phyloP scores from a whole-genome alignment of 345 rosid species.

The Syzygium aromaticum region DNA sequence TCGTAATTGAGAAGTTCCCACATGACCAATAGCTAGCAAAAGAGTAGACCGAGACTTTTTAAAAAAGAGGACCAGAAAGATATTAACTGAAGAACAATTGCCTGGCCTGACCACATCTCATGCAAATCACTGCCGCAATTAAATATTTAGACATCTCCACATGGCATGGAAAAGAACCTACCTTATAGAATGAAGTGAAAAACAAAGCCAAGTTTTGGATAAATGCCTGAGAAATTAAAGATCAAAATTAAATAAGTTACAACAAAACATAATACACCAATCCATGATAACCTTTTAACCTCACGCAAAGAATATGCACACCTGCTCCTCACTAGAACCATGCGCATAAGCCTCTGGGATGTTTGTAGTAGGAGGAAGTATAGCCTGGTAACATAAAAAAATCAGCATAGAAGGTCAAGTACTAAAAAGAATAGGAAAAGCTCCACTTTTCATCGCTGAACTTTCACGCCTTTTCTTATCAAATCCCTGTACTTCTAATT shows the following conservation, averaged over 20 bases:
- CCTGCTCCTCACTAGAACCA: constrained; percentile 93
- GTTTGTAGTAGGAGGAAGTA: constrained; percentile 69
- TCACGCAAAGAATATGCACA: constrained; percentile 7
- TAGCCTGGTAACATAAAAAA: constrained; percentile 27
- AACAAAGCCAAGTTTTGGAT: constrained; percentile 96
- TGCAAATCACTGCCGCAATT: neutral
- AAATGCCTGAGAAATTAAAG: constrained; percentile 61
- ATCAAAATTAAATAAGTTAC: neutral
- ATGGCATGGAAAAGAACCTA: constrained; percentile 11
- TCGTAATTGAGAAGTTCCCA: neutral
- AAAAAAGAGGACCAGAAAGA: neutral
- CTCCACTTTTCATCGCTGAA: neutral
- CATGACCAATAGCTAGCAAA: neutral
- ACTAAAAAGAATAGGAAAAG: neutral
- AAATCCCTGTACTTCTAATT: neutral
- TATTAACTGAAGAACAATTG: neutral
- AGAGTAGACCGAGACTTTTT: neutral
- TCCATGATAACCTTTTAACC: neutral
- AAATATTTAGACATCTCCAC: neutral
- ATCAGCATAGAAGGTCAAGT: neutral
- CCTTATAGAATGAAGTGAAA: constrained; percentile 97
- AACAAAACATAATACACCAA: neutral
- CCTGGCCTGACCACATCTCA: neutral
- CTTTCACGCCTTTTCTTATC: neutral
- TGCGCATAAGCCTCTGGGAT: constrained; percentile 89